Conservation (phyloP, 2,329 filamentous ascomycete species). For the Rachicladosporium sp. region DNA sequence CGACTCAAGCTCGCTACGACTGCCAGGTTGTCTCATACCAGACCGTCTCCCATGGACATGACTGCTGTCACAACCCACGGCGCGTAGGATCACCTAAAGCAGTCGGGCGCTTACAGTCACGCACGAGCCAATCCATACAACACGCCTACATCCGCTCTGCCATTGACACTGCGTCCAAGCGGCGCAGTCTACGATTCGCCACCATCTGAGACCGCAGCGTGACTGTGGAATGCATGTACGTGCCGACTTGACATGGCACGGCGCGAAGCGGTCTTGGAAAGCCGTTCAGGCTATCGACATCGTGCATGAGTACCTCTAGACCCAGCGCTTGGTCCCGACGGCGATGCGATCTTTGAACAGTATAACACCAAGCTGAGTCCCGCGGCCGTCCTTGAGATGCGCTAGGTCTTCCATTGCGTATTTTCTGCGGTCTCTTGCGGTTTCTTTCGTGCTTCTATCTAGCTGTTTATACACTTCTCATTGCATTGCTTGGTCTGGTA, state of each 20-base stretch:
- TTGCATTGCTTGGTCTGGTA: constrained; percentile 8
- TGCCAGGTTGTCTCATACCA: too few relatives aligned
- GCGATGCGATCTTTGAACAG: background rate
- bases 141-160: too few relatives aligned
- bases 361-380: constrained; percentile 1
- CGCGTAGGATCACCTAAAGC: too few relatives aligned
- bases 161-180: constrained; percentile 5
- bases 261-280: constrained; percentile 8
- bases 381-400: constrained; percentile 7
- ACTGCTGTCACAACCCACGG: too few relatives aligned
- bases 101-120: too few relatives aligned
- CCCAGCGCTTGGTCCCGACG: constrained; percentile 3
- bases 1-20: too few relatives aligned
- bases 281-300: constrained; percentile 10
- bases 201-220: constrained; percentile 5
- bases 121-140: too few relatives aligned
- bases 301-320: constrained; percentile 3
- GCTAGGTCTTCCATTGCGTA: constrained; percentile 7
- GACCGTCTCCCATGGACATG: too few relatives aligned
- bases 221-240: constrained; percentile 5
- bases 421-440: constrained; percentile 2
- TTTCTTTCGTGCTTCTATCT: constrained; percentile 3
- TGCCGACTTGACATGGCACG: constrained; percentile 5
- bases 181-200: constrained; percentile 18
- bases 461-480: background rate